Base-by-base conservation (phyloP, 345 rosid species). In the Citrus reticulata region DNA sequence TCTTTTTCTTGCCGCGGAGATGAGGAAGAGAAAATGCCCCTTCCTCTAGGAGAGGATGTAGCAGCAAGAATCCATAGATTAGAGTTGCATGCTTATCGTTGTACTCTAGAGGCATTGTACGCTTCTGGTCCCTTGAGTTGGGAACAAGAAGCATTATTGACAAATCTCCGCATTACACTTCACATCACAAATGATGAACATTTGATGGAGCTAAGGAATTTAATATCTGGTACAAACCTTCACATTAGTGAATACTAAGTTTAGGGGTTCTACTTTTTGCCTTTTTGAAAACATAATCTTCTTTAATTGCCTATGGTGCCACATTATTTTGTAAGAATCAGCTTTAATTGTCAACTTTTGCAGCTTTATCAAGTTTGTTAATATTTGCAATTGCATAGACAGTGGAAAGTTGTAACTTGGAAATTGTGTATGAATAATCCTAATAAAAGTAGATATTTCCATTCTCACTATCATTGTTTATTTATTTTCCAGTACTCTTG, bases 101-200 rank as follows among this genome's bases (percentile, higher is more conserved):
- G 84, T 85, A 94, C 89, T n/a, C 79, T 94, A 74, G 88, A 85
- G 86, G 93, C 89, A 49, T 82, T 92, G 80, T 88, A 90, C 82
- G 98, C 93, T 68, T 90, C 93, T 1, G 95, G 98, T 72, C 92
- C 97, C 80, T 61, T 94, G 76, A 91, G 89, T 79, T 94, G 97
- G 98, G 98, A 93, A 80, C 91, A 91, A 86, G 96, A 94, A 85
- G 78, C 85, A n/a, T 82, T 93, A 86, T 86, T 94, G 83, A 94
- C 97, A 40, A 89, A 94, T 85, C 98, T 94, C 64, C 94, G 97
- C 20, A 81, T 81, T 73, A 89, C 82, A 73, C 88, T 94, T 79
- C 87, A 94, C 85, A 89, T 94, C 74, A 84, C 97, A 9, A 93
- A 93, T 39, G 96, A 94, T 76, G 98, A 94, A 81, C 94, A 94